A percentile compares a stretch with the other conserved stretches of the same genome.
Evolutionary conservation across 2,329 filamentous ascomycete genomes (phyloP).

Genomic region (Fusarium sp.): DNA sequence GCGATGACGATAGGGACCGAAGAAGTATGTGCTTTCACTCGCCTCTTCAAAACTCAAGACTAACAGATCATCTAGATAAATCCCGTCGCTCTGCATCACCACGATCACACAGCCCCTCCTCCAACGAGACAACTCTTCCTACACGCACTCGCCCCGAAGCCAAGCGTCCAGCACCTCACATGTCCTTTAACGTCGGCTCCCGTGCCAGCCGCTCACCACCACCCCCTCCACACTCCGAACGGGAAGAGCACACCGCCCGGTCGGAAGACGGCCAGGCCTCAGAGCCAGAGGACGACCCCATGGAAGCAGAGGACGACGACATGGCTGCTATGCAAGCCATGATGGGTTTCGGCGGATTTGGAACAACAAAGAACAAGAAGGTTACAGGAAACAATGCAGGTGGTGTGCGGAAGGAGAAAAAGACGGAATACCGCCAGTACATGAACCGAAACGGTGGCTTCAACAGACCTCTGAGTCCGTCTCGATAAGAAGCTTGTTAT

Average conservation of each 20-base stretch:
- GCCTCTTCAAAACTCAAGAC: not conserved
- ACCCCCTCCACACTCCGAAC: slow-evolving; percentile 14
- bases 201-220: slow-evolving; percentile 47
- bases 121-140: slow-evolving; percentile 49
- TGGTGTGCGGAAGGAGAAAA: slow-evolving; percentile 90
- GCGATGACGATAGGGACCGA: slow-evolving; percentile 45
- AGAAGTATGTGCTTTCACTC: slow-evolving; percentile 36
- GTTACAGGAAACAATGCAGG: slow-evolving; percentile 88
- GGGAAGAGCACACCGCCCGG: slow-evolving; percentile 35
- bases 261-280: slow-evolving; percentile 26
- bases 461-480: slow-evolving; percentile 79
- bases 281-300: slow-evolving; percentile 36
- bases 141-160: slow-evolving; percentile 51
- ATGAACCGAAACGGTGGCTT: slow-evolving; percentile 90
- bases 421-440: slow-evolving; percentile 95
- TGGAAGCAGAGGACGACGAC: slow-evolving; percentile 69
- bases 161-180: slow-evolving; percentile 40
- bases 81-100: slow-evolving; percentile 57
- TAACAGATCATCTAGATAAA: slow-evolving; percentile 39
- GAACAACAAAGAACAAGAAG: slow-evolving; percentile 88
- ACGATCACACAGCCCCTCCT: slow-evolving; percentile 40
- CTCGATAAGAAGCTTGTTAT: slow-evolving; percentile 48
- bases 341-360: slow-evolving; percentile 92
- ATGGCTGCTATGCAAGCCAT: slow-evolving; percentile 81
- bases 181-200: slow-evolving; percentile 53